Evolutionary conservation across 345 rosid genomes (phyloP), one percentile per base, ranked within the genome.

Genomic region (Arabidopsis suecica): DNA sequence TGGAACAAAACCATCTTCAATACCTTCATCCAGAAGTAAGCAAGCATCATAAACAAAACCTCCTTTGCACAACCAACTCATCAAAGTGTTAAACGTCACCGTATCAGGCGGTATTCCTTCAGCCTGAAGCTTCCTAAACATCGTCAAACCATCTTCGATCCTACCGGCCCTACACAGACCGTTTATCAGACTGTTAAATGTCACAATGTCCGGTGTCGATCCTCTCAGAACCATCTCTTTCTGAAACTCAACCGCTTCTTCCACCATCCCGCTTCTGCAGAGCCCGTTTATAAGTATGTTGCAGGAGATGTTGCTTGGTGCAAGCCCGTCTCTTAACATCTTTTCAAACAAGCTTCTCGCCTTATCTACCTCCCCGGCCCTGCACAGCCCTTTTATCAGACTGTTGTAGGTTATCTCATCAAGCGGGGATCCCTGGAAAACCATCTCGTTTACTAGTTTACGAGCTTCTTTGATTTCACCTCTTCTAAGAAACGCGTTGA

Each of bases 281-380:
- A 93, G 71, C 49, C 90, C 91, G 73, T 89, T 75, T 37, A 93
- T 86, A 74, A 93, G 71, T 75, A 89, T 87, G 84, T 91, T 93
- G 79, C 88, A 89, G 6, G 98, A 85, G 44, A 89, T 79, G 60
- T 63, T 83, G 71, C 83, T 87, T 7, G 88, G 90, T 42, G 40
- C 73, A 61, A 83, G 72, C 22, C 90, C 93, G 63, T 87, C 86
- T 66, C 69, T 76, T 66, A 74, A 76, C 96, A 89, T 91, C 75
- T 91, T 93, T 70, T 93, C 98, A 76, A 91, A 87, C 84, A 93
- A 83, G 22, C 83, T 85, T 63, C 86, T 61, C 20, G 89, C 98
- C 74, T 81, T 86, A 42, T 91, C 86, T 8, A 85, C 79, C 28
- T 86, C 91, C 63, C 96, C 93, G 9, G 78, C 82, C 41, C 69